Conservation (phyloP, 176 grass and related monocot genomes). For the Triticum aestivum region DNA sequence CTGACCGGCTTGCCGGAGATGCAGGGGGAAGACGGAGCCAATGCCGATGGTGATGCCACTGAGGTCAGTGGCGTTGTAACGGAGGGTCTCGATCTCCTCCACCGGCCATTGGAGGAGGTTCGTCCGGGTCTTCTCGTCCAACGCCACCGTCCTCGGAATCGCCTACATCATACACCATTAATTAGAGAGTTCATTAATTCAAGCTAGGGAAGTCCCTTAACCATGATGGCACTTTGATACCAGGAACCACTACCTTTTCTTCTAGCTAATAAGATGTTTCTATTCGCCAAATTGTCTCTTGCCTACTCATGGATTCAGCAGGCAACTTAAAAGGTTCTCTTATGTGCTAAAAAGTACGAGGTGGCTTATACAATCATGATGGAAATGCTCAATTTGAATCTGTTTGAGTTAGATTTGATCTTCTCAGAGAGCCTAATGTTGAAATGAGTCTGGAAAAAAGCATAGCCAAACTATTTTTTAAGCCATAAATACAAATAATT, state of each 20-base stretch:
- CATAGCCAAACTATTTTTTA: too few relatives aligned
- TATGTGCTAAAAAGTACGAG: neutral
- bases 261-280: neutral
- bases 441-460: neutral
- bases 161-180: neutral
- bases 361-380: neutral
- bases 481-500: too few relatives aligned
- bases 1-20: constrained; percentile 29
- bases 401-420: neutral
- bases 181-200: neutral
- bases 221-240: too few relatives aligned
- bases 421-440: neutral
- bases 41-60: constrained; percentile 33
- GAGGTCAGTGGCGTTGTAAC: constrained; percentile 28
- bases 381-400: neutral
- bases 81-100: constrained; percentile 45
- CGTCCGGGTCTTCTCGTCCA: neutral
- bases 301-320: neutral
- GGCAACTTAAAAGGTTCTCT: neutral
- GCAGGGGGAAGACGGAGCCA: constrained; percentile 30
- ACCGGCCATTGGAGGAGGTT: constrained; percentile 63
- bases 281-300: neutral
- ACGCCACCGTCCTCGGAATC: neutral
- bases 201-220: neutral
- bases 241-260: too few relatives aligned